Evolutionary conservation across 306 rosid genomes (phyloP), one percentile per base, ranked within the genome.

Genomic region (Dalbergia oliveri): DNA sequence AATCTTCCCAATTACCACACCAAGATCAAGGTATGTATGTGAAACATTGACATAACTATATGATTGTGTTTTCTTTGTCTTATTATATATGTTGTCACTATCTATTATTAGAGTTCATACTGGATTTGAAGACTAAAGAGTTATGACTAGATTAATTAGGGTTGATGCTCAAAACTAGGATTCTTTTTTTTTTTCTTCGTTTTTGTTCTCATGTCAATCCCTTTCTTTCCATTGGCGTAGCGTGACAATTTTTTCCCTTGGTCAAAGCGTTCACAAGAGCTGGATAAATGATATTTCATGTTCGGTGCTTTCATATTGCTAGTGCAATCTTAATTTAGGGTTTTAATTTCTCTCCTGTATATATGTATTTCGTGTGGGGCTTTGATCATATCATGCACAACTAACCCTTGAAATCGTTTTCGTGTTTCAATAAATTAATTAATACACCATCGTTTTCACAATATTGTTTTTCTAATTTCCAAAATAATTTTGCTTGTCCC

Each of bases 1-100:
- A 70, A 74, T 70, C 87, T 11, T 26, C 31, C 31, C 93, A 87
- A 47, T n/a, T 0, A 60, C 82, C 88, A 3, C 12, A 41, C 1
- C 84, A 84, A 65, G 86, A 85, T 65, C 93, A 86, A 89, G 94
- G 97, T 91, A 72, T n/a, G 71, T 54, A 54, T 44, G 31, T 26
- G 31, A 26, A 1, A 26, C 2, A 26, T 26, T 26, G 31, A 26
- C 31, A 26, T 26, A 1, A 26, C 31, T 44, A 15, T 6, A 43
- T 69, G 21, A 33, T 9, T 44, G 39, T 10, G 10, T 11, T 6
- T 23, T 64, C 41, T 13, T 56, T 18, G 47, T 49, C 23, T 18
- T 9, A 5, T 18, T 39, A 18, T 16, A 61, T 13, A 31, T 13
- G 18, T 80, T 23, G 0, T 11, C 19, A 37, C 6, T 37, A 7